A percentile compares a stretch with the other conserved stretches of the same genome.
These are phyloP conservation scores for sunflower (Helianthus annuus) DNA, from an alignment of 129 eudicot genomes.

Conservation along the genomic window DNA sequence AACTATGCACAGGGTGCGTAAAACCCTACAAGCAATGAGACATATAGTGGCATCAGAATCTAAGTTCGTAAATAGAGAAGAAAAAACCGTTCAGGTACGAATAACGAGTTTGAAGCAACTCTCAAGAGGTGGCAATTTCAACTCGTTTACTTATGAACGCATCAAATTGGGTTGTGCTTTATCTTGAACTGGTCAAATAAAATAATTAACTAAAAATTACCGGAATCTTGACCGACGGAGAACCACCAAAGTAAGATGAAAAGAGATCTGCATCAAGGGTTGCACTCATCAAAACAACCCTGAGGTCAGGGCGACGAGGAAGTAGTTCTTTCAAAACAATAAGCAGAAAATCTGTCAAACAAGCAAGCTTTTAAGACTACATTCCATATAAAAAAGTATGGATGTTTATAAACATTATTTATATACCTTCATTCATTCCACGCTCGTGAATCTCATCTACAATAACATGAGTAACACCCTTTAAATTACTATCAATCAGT, in stretches of 20 bases:
- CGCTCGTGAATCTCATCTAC: constrained; percentile 99
- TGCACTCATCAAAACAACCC: constrained; percentile 97
- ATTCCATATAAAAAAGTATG: constrained; percentile 4
- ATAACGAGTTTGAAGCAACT: background rate
- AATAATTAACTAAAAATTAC: constrained; percentile 33
- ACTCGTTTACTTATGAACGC: background rate
- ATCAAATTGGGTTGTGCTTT: constrained; percentile 5
- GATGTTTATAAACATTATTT: constrained; percentile 8
- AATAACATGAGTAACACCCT: constrained; percentile 88
- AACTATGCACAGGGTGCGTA: constrained; percentile 76
- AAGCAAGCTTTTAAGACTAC: constrained; percentile 22
- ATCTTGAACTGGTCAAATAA: background rate
- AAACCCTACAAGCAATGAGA: constrained; percentile 60
- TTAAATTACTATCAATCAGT: constrained; percentile 74
- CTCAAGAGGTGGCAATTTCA: constrained; percentile 4
- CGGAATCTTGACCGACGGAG: constrained; percentile 77
- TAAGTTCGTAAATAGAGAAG: constrained; percentile 1
- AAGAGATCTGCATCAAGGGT: constrained; percentile 93
- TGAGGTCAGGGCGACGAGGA: constrained; percentile 86
- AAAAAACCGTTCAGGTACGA: background rate
- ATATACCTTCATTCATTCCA: constrained; percentile 97
- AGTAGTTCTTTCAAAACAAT: constrained; percentile 89
- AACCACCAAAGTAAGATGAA: constrained; percentile 90
- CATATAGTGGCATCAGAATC: constrained; percentile 7
- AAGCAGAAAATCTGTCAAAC: constrained; percentile 80